Percentiles rank a stretch among this genome's conserved stretches.
Conservation (phyloP, 805 yeast genomes). For the Clavispora fructus region DNA sequence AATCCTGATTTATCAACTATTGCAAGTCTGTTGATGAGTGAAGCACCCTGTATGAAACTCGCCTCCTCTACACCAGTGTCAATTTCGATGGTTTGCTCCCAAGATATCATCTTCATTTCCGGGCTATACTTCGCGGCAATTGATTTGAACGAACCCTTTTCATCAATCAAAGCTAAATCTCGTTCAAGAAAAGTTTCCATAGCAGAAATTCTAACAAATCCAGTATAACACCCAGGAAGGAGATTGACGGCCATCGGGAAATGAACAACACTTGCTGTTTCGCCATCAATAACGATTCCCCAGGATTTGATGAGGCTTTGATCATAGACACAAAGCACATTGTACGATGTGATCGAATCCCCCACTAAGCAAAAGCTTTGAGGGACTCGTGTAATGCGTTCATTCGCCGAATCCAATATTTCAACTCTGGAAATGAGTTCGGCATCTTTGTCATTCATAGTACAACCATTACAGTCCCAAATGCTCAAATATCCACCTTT, state of each 20-base stretch:
- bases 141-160: conserved; percentile 23
- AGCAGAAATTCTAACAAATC: conserved; percentile 41
- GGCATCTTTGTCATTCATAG: conserved; percentile 27
- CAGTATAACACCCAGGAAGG: conserved; percentile 30
- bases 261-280: conserved; percentile 7
- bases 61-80: conserved; percentile 53
- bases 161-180: conserved; percentile 51
- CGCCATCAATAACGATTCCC: conserved; percentile 23
- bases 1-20: conserved; percentile 53
- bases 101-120: conserved; percentile 29
- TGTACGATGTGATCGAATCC: conserved; percentile 19
- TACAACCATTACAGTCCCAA: conserved; percentile 53
- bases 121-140: conserved; percentile 15
- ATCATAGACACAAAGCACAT: conserved; percentile 48
- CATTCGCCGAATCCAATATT: conserved; percentile 7
- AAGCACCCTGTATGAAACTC: conserved; percentile 62
- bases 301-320: conserved; percentile 36
- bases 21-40: conserved; percentile 65
- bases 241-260: conserved; percentile 15
- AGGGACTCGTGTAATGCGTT: conserved; percentile 12
- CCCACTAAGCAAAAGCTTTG: conserved; percentile 20
- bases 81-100: conserved; percentile 50
- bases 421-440: conserved; percentile 16
- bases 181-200: conserved; percentile 51
- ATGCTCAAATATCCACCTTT: conserved; percentile 39